Evolutionary conservation across 306 rosid species (phyloP), one percentile per base, ranked within the genome.

Genomic region (Lithocarpus polystachyus): DNA sequence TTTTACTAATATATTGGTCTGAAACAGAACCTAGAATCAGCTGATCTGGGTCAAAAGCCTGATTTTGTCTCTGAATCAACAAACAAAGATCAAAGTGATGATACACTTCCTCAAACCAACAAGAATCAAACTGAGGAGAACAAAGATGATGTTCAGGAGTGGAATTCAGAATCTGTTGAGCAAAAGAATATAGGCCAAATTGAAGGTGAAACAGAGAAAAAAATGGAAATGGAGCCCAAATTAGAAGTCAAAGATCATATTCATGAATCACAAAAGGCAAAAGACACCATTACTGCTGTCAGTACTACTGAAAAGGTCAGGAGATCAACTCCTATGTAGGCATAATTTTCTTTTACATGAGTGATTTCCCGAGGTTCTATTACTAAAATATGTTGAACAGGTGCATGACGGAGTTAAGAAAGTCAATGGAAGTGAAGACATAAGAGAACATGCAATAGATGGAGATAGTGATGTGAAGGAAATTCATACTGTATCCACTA

Each of bases 1-100:
- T 33, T 55, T 54, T 43, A 51, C 55, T 43, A 70, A 84, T 59
- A 31, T 55, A 11, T 75, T 51, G 23, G n/a, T 45, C 22, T 65
- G 70, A 53, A 56, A 37, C 75, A 81, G 76, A 75, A 68, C 57
- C 76, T 75, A 56, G 71, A 75, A 71, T 56, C 55, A 53, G 64
- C 15, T 75, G 71, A 75, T 68, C 56, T 40, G 10, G 20, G 7
- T 31, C 43, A 52, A 72, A 35, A 5, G 75, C 71, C 56, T 43
- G 60, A 61, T 24, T 56, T 14, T 18, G 43, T 20, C 54, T 68
- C 72, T 18, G 75, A 72, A 24, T 54, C 71, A 59, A 40, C 48
- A 33, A 17, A 48, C 54, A 52, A 65, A 43, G 79, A 71, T 75
- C 75, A 67, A 62, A 64, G 56, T 54, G 43, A 64, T 55, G 77